Evolutionary conservation across 371 early-diverging fungal genomes (phyloP).

Genomic region (Neoconidiobolus thromboides): DNA sequence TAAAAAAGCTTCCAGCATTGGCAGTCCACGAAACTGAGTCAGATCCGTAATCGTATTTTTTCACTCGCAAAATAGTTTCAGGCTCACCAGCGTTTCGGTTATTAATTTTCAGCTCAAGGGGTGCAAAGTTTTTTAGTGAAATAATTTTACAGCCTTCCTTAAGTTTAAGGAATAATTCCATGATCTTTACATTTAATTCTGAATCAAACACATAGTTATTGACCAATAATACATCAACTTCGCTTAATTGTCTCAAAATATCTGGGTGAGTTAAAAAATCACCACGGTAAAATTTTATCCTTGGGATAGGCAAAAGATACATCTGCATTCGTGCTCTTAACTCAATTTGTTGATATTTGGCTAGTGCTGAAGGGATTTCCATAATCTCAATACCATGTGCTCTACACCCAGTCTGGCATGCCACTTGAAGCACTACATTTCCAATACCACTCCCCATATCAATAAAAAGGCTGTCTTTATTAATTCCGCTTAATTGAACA

Average conservation of each 20-base stretch:
- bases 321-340: constrained; percentile 48
- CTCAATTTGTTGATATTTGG: constrained; percentile 58
- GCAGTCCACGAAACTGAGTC: constrained; percentile 86
- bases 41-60: constrained; percentile 52
- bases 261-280: constrained; percentile 50
- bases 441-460: constrained; percentile 93
- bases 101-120: constrained; percentile 50
- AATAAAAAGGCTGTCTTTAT: constrained; percentile 52
- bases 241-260: constrained; percentile 39
- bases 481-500: constrained; percentile 46
- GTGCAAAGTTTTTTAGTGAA: constrained; percentile 65
- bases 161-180: constrained; percentile 70
- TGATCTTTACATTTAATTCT: constrained; percentile 56
- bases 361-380: constrained; percentile 66
- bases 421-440: constrained; percentile 88
- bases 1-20: constrained; percentile 66
- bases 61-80: constrained; percentile 63
- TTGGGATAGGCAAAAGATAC: constrained; percentile 41
- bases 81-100: constrained; percentile 57
- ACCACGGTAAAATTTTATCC: constrained; percentile 44
- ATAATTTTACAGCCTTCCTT: constrained; percentile 79
- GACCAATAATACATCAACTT: constrained; percentile 79
- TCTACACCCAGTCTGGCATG: constrained; percentile 68
- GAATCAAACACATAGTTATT: constrained; percentile 88
- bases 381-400: constrained; percentile 83